Evolutionary conservation across 176 grass and related monocot genomes (phyloP).

Genomic region (Oryza punctata): DNA sequence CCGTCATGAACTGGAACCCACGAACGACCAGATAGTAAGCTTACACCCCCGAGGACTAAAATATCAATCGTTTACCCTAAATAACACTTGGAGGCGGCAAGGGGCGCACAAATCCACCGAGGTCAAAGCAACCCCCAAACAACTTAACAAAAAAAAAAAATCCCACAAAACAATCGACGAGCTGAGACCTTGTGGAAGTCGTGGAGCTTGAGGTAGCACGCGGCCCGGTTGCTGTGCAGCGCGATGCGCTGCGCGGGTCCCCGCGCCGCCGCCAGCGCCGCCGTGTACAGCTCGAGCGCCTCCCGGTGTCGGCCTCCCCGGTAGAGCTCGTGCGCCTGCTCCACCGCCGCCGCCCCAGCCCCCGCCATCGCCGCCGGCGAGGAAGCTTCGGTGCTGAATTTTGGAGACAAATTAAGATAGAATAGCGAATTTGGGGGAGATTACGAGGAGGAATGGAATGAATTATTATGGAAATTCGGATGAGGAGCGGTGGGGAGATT

Average conservation of each 20-base stretch:
- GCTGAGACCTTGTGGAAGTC: constrained; percentile 70
- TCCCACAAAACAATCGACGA: neutral
- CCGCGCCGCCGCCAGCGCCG: constrained; percentile 72
- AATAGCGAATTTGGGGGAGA: neutral
- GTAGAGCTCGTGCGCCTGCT: constrained; percentile 89
- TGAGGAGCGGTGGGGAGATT: constrained; percentile 26
- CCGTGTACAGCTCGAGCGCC: constrained; percentile 84
- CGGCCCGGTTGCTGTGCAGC: constrained; percentile 93
- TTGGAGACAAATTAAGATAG: neutral
- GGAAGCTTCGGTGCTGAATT: neutral
- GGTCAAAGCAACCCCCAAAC: constrained; percentile 16
- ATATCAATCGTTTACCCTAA: neutral
- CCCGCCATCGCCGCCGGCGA: constrained; percentile 2
- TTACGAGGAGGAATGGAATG: constrained; percentile 1
- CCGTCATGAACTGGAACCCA: neutral
- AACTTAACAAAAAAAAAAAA: neutral
- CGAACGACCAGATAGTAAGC: neutral
- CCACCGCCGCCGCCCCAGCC: constrained; percentile 46
- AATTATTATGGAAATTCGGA: neutral
- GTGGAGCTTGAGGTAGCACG: constrained; percentile 94
- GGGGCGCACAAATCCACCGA: too few relatives aligned
- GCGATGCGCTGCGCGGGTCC: constrained; percentile 81
- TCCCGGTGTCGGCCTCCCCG: constrained; percentile 78
- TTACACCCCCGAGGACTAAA: neutral
- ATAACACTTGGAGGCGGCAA: neutral